Evolutionary conservation across 2,329 filamentous ascomycete genomes (phyloP).

Genomic region (Colletotrichum brevisporum): DNA sequence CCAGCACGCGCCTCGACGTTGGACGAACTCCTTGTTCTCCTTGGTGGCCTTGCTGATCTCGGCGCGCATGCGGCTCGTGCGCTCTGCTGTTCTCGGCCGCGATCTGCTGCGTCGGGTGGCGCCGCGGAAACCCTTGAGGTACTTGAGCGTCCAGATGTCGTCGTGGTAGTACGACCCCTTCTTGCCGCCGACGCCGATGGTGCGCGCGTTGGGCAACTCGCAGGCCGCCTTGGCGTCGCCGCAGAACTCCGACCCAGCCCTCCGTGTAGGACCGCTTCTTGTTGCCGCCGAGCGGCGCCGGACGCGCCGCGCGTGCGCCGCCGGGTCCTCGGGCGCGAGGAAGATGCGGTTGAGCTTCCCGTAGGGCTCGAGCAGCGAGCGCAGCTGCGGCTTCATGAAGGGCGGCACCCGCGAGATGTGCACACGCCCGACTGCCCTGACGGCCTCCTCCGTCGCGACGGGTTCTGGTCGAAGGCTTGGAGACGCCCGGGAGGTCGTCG

Average conservation of each 20-base stretch:
- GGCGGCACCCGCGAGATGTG: constrained; percentile 89
- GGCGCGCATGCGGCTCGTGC: constrained; percentile 80
- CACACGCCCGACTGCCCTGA: constrained; percentile 83
- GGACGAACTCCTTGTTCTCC: constrained; percentile 86
- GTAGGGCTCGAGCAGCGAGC: constrained; percentile 81
- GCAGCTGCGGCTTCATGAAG: constrained; percentile 87
- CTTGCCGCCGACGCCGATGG: constrained; percentile 86
- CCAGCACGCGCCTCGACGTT: constrained; percentile 87
- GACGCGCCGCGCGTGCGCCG: constrained; percentile 76
- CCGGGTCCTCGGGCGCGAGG: constrained; percentile 81
- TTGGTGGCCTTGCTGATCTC: constrained; percentile 82
- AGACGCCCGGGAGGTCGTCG: constrained; percentile 60
- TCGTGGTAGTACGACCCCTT: constrained; percentile 88
- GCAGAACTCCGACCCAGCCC: constrained; percentile 88
- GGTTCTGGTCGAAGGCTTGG: constrained; percentile 73
- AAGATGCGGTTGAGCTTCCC: constrained; percentile 84
- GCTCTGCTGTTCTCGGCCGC: constrained; percentile 85
- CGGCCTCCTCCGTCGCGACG: constrained; percentile 73
- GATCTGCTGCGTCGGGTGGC: constrained; percentile 81
- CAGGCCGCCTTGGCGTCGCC: constrained; percentile 82
- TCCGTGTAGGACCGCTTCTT: constrained; percentile 87
- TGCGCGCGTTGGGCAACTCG: constrained; percentile 82
- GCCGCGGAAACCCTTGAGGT: constrained; percentile 88
- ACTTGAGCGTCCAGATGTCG: constrained; percentile 88
- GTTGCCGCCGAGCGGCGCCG: constrained; percentile 83